Evolutionary conservation across 140 eudicot genomes (phyloP).

Genomic region (Oenanthe javanica): DNA sequence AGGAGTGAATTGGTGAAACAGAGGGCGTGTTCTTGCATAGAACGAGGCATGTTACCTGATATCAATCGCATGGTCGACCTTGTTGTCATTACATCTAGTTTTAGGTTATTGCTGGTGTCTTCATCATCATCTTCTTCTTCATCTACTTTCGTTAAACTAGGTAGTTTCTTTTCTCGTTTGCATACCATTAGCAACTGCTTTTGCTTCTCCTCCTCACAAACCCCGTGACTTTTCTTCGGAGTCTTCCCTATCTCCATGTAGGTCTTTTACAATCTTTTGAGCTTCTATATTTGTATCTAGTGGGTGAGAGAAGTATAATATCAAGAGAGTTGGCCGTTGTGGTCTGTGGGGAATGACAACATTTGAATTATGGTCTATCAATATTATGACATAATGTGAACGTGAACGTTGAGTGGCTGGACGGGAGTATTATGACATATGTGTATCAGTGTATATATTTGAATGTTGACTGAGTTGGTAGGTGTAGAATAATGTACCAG

Average conservation of each 20-base stretch:
- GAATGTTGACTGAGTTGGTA: conserved; percentile 1
- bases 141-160: conserved; percentile 8
- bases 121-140: background rate
- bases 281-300: background rate
- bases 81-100: conserved; percentile 51
- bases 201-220: conserved; percentile 21
- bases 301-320: too few relatives aligned
- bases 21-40: conserved; percentile 75
- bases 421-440: background rate
- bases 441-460: background rate
- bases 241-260: conserved; percentile 28
- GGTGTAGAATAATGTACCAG: conserved; percentile 4
- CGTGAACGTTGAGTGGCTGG: background rate
- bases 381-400: background rate
- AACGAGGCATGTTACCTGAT: conserved; percentile 65
- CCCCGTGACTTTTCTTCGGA: background rate
- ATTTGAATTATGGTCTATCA: conserved; percentile 1
- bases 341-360: background rate
- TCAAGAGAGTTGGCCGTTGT: background rate
- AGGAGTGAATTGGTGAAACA: conserved; percentile 54
- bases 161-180: conserved; percentile 6
- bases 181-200: conserved; percentile 18
- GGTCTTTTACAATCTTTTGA: background rate
- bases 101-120: conserved; percentile 18
- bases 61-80: conserved; percentile 43